phyloP scores from a whole-genome alignment of 1,139 yeast species.

The Nakaseomyces nivariensis region DNA sequence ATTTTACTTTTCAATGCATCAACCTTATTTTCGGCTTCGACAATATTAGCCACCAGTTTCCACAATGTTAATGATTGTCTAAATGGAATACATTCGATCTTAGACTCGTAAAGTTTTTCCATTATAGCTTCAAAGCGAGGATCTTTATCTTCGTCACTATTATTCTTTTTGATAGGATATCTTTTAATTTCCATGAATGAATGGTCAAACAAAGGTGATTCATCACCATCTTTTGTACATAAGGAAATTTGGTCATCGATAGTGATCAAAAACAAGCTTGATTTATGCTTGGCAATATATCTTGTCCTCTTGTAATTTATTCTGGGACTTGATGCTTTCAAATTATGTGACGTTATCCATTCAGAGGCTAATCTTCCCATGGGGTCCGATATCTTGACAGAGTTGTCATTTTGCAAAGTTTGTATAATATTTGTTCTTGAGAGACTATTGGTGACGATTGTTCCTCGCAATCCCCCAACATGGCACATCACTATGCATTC shows the following conservation, averaged over 20 bases:
- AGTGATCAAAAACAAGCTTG: slow-evolving; percentile 14
- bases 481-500: slow-evolving; percentile 24
- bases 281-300: slow-evolving; percentile 28
- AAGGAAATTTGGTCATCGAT: slow-evolving; percentile 15
- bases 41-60: slow-evolving; percentile 24
- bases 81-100: slow-evolving; percentile 30
- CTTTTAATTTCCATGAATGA: slow-evolving; percentile 22
- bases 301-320: slow-evolving; percentile 42
- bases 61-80: slow-evolving; percentile 24
- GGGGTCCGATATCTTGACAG: slow-evolving; percentile 20
- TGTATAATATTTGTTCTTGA: slow-evolving; percentile 5
- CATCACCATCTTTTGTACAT: neutral
- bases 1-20: slow-evolving; percentile 29
- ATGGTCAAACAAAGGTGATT: neutral
- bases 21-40: slow-evolving; percentile 30
- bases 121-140: slow-evolving; percentile 32
- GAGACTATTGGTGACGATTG: slow-evolving; percentile 18
- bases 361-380: slow-evolving; percentile 44
- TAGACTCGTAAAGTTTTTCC: slow-evolving; percentile 6
- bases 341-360: slow-evolving; percentile 40
- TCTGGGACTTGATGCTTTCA: slow-evolving; percentile 35
- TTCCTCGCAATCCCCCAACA: slow-evolving; percentile 29
- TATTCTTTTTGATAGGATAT: slow-evolving; percentile 22
- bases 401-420: slow-evolving; percentile 16
- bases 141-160: slow-evolving; percentile 19